Evolutionary conservation across 2,329 filamentous ascomycete species (phyloP), one percentile per base, ranked within the genome.

Genomic region (Exophiala lecanii-corni): DNA sequence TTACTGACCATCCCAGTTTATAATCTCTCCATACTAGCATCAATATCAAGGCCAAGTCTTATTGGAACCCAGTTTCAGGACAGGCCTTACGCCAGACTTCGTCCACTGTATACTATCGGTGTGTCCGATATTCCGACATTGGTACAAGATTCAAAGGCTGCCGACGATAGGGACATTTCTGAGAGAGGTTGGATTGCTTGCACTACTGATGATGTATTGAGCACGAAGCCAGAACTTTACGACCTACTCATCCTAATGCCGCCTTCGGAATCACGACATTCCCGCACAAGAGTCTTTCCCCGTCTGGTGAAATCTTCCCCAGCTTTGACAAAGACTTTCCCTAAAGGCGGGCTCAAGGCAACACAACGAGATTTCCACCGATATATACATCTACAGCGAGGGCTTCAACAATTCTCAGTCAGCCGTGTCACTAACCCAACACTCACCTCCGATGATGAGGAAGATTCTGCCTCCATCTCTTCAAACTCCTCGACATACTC

Each of bases 201-300:
- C 64, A 96, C 91, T 2, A 97, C 91, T 2, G 92, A 98, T 66
- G 91, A 86, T 59, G 92, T 98, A 45, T 75, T 98, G 10, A 81
- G 80, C 35, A 84, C 87, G 64, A 97, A 97, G 68, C 78, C 82
- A 38, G 78, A 84, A 2, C 76, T 98, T 2, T 97, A 89, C 73
- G 92, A 98, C 61, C 75, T 96, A 56, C 76, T 96, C 28, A 82
- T 97, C 47, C 87, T 86, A 41, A 76, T 97, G 59, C 87, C 89
- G 1, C 74, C 80, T 5, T 33, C 45, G 1, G 71, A 82, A 55
- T 66, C 78, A 3, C 68, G 76, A 40, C 69, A 79, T 33, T 70
- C 73, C 18, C 19, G 33, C 1, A 72, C 77, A 53, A 81, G 75
- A 54, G 68, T 76, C 13, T 96, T 89, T 82, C 91, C 91, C 0